phyloP scores from a whole-genome alignment of 306 rosid genomes.

The Delonix regia region DNA sequence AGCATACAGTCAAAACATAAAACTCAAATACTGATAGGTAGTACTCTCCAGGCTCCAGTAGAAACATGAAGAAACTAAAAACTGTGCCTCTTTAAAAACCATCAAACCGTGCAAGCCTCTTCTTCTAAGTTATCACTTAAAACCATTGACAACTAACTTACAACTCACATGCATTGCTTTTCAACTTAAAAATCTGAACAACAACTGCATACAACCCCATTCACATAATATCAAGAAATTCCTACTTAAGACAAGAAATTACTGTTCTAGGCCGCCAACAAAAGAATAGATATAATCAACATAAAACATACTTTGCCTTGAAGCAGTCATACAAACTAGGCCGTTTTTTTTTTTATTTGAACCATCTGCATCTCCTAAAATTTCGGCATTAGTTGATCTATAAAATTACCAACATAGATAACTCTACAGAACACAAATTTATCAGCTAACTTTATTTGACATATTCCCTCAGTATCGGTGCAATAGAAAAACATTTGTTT shows the following conservation, averaged over 20 bases:
- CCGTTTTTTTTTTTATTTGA: not conserved
- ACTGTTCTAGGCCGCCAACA: not conserved
- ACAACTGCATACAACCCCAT: conserved; percentile 12
- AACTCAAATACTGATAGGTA: not conserved
- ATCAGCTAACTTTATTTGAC: not conserved
- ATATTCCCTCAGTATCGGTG: conserved; percentile 6
- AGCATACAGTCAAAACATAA: conserved; percentile 6
- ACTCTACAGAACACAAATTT: not conserved
- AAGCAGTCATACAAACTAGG: not conserved
- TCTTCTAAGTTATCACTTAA: not conserved
- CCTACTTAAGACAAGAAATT: not conserved
- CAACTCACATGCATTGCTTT: not conserved
- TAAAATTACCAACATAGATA: not conserved
- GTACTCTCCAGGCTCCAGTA: conserved; percentile 36
- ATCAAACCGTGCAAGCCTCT: not conserved
- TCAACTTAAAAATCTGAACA: conserved; percentile 2
- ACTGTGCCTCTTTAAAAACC: not conserved
- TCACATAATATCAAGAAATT: not conserved
- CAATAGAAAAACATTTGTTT: conserved; percentile 8
- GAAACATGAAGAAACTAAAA: conserved; percentile 16
- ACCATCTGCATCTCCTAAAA: conserved; percentile 2
- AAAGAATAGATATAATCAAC: conserved; percentile 11
- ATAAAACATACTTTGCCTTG: not conserved
- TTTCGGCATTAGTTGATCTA: conserved; percentile 13
- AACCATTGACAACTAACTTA: conserved; percentile 19